These are phyloP conservation scores for Zanthoxylum bungeanum DNA, from an alignment of 345 rosid species.

Conservation along the genomic window DNA sequence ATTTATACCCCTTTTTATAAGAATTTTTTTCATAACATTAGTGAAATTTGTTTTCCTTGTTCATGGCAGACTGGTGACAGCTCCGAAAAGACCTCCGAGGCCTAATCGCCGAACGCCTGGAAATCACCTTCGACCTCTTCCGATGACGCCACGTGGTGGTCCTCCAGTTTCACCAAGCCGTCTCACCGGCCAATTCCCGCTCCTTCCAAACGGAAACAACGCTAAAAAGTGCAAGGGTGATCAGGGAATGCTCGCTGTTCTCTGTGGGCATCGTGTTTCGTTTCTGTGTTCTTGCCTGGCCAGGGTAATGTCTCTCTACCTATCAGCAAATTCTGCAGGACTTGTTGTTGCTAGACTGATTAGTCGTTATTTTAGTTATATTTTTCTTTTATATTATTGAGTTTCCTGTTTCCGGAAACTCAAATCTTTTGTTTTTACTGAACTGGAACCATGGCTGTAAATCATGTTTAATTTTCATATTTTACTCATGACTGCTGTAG, in stretches of 20 bases:
- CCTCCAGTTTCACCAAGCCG: conserved; percentile 42
- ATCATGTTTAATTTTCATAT: neutral
- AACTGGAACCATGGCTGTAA: neutral
- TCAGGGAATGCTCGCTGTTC: neutral
- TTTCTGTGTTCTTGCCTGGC: no score
- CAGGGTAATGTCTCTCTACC: neutral
- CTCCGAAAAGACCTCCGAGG: conserved; percentile 69
- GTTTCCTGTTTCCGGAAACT: neutral
- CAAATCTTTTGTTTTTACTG: neutral
- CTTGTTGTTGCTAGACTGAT: neutral
- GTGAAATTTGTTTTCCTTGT: no score
- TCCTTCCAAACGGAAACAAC: conserved; percentile 55
- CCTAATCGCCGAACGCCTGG: conserved; percentile 46
- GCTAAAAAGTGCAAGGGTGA: no score
- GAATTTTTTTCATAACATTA: no score
- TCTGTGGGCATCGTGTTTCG: neutral
- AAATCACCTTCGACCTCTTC: conserved; percentile 48
- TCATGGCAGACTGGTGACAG: conserved; percentile 69
- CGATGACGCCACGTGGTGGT: conserved; percentile 92
- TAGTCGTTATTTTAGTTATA: neutral
- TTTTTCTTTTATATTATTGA: neutral
- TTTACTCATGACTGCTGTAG: neutral
- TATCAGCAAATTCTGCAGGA: neutral
- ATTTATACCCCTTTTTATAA: neutral
- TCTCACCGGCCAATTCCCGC: conserved; percentile 39